These are phyloP conservation scores for Drechslerella coelobrocha DNA, from an alignment of 2,329 filamentous ascomycete genomes.

Conservation along the genomic window DNA sequence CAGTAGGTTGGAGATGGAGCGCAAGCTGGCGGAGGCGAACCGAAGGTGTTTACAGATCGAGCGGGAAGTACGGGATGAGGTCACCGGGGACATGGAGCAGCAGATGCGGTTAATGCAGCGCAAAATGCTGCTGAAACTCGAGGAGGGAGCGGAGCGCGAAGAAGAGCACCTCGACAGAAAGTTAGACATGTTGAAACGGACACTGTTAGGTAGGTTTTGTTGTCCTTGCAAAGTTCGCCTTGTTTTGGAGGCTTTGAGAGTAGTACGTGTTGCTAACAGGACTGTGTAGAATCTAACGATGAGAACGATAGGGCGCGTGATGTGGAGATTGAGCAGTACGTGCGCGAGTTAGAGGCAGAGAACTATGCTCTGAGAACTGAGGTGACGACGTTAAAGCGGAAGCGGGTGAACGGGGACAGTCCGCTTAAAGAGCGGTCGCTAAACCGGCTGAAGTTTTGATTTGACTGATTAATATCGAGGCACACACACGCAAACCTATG, in stretches of 20 bases:
- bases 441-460: constrained; percentile 40
- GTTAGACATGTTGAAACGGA: constrained; percentile 73
- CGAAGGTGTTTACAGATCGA: constrained; percentile 74
- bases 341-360: constrained; percentile 72
- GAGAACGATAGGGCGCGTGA: constrained; percentile 62
- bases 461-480: not conserved
- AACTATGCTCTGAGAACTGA: constrained; percentile 73
- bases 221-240: constrained; percentile 56
- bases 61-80: constrained; percentile 85
- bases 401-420: constrained; percentile 41
- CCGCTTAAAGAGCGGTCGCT: constrained; percentile 52
- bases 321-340: constrained; percentile 65
- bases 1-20: constrained; percentile 73
- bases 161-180: constrained; percentile 90
- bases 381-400: constrained; percentile 61
- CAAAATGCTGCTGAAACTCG: constrained; percentile 80
- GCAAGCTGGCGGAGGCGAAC: constrained; percentile 72
- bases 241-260: constrained; percentile 55
- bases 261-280: constrained; percentile 54
- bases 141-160: constrained; percentile 77
- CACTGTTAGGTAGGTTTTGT: constrained; percentile 60
- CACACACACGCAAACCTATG: not conserved
- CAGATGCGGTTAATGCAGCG: constrained; percentile 75
- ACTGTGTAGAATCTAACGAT: constrained; percentile 52
- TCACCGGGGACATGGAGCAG: constrained; percentile 82